These are phyloP conservation scores for Microstroma glucosiphilum DNA, from an alignment of 1,284 basidiomycete species.

Conservation along the genomic window DNA sequence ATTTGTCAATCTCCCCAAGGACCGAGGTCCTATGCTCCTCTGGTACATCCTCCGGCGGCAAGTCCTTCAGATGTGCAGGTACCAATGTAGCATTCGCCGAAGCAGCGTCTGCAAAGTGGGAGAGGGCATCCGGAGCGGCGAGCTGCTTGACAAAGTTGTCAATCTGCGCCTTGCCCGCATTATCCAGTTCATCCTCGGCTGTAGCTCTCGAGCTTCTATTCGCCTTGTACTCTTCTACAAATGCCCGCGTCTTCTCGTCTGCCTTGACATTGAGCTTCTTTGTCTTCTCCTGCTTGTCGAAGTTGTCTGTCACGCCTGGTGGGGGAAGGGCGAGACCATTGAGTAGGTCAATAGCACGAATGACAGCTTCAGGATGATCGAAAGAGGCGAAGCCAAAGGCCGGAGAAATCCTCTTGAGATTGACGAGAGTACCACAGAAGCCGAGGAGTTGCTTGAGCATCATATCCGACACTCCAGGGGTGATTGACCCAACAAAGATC, in stretches of 20 bases:
- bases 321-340: conserved; percentile 68
- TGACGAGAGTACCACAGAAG: conserved; percentile 76
- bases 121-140: conserved; percentile 45
- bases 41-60: conserved; percentile 90
- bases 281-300: conserved; percentile 4
- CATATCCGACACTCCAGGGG: conserved; percentile 78
- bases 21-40: conserved; percentile 88
- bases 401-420: conserved; percentile 84
- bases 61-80: conserved; percentile 86
- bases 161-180: not conserved
- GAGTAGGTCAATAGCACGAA: conserved; percentile 71
- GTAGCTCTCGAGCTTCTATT: not conserved
- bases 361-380: conserved; percentile 78
- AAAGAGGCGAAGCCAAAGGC: conserved; percentile 92
- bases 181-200: not conserved
- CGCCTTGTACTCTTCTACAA: conserved; percentile 70
- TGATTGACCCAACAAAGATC: conserved; percentile 89
- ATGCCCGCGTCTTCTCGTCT: conserved; percentile 82
- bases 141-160: conserved; percentile 44
- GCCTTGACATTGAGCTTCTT: conserved; percentile 74
- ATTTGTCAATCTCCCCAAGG: conserved; percentile 88
- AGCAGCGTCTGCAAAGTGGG: conserved; percentile 60
- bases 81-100: conserved; percentile 60
- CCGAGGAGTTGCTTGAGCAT: conserved; percentile 67
- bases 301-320: conserved; percentile 3